Percentiles rank a stretch among this genome's conserved stretches.
Conservation (phyloP, 441 rosid species). For the Pelargonium myrrhifolium region DNA sequence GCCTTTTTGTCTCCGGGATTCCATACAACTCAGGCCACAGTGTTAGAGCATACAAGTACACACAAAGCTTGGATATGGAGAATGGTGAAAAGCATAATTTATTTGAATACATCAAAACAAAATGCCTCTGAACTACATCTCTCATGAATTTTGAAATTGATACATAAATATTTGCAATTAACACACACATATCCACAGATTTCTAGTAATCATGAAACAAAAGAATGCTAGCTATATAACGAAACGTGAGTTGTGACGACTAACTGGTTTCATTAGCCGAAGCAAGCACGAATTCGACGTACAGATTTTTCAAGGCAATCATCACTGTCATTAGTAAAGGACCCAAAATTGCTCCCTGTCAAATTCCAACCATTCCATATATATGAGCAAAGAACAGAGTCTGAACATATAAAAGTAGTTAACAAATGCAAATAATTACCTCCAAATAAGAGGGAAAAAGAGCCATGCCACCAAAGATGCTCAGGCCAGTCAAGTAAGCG, state of each 20-base stretch:
- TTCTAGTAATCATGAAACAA: no score
- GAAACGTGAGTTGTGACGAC: no score
- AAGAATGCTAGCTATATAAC: no score
- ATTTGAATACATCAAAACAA: no score
- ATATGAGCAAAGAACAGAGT: neutral
- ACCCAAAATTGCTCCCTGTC: neutral
- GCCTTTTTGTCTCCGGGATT: conserved; percentile 28
- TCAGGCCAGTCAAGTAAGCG: neutral
- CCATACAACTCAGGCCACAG: conserved; percentile 49
- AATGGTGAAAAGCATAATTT: no score
- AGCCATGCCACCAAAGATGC: neutral
- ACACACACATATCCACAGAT: no score
- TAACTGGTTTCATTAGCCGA: neutral
- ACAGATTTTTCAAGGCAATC: conserved; percentile 1
- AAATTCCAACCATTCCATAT: neutral
- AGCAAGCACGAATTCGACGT: neutral
- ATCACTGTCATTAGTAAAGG: neutral
- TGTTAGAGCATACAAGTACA: no score
- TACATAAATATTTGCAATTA: no score
- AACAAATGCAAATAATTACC: neutral
- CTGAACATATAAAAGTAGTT: no score
- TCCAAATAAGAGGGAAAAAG: neutral
- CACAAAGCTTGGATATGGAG: no score
- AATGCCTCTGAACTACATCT: no score
- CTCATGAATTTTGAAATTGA: no score